Percentiles rank a stretch among this genome's conserved stretches.
Conservation (phyloP, 2,329 filamentous ascomycete genomes). For the Fusarium verrucosum region DNA sequence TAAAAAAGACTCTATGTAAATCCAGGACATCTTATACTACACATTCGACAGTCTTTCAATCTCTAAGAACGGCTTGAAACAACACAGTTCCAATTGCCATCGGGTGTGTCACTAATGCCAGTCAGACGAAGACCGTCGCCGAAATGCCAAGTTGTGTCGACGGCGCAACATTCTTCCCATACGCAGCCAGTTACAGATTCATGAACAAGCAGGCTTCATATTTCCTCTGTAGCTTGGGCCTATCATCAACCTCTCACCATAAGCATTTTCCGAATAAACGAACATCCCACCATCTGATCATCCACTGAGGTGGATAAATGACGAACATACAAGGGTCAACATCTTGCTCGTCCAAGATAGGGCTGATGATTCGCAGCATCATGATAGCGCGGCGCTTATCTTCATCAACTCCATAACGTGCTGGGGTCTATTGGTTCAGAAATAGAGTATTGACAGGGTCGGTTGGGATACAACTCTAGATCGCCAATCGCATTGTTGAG, state of each 20-base stretch:
- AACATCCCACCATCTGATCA: background rate
- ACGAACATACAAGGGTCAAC: background rate
- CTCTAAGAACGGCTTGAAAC: no score
- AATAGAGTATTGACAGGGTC: no score
- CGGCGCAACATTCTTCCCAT: background rate
- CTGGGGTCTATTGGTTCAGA: background rate
- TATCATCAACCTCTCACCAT: background rate
- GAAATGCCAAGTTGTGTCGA: background rate
- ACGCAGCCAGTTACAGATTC: no score
- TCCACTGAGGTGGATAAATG: background rate
- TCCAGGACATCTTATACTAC: no score
- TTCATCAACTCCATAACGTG: background rate
- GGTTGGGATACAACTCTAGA: background rate
- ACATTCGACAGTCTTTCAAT: no score
- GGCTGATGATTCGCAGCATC: constrained; percentile 16
- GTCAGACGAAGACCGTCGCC: background rate
- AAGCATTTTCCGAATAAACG: background rate
- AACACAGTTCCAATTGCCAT: no score
- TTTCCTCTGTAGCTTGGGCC: background rate
- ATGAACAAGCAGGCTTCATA: background rate
- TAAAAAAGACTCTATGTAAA: no score
- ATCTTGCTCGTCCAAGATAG: background rate
- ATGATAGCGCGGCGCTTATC: no score
- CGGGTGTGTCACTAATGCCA: background rate
- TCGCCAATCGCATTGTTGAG: background rate